Conservation (phyloP, 2,329 filamentous ascomycete species). For the Botryotinia narcissicola region DNA sequence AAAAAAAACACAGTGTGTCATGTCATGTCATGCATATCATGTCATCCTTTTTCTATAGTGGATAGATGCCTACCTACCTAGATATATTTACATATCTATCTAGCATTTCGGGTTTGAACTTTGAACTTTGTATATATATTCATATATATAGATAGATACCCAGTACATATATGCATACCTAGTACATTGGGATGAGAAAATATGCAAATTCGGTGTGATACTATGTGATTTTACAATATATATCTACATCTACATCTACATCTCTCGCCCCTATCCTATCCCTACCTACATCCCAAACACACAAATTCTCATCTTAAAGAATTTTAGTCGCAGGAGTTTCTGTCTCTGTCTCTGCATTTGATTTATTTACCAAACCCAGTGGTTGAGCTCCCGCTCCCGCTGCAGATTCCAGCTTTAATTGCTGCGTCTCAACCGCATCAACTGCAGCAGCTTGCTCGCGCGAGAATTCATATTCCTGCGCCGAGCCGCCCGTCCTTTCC, state of each 20-base stretch:
- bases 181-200: background rate
- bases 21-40: too few relatives aligned
- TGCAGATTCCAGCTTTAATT: background rate
- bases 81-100: too few relatives aligned
- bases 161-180: background rate
- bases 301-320: background rate
- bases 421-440: background rate
- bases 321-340: background rate
- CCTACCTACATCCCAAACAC: background rate
- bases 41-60: too few relatives aligned
- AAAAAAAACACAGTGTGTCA: too few relatives aligned
- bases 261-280: background rate
- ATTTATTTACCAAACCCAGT: background rate
- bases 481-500: background rate
- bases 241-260: background rate
- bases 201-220: background rate
- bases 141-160: too few relatives aligned
- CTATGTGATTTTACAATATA: slow-evolving; percentile 13
- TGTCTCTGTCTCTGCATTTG: background rate
- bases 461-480: background rate
- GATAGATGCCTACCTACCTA: too few relatives aligned
- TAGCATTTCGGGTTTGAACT: too few relatives aligned
- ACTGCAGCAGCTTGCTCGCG: background rate
- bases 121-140: too few relatives aligned
- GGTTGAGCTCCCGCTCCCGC: background rate